These are phyloP conservation scores for Helianthus tuberosus DNA, from an alignment of 129 eudicot genomes.

Conservation along the genomic window DNA sequence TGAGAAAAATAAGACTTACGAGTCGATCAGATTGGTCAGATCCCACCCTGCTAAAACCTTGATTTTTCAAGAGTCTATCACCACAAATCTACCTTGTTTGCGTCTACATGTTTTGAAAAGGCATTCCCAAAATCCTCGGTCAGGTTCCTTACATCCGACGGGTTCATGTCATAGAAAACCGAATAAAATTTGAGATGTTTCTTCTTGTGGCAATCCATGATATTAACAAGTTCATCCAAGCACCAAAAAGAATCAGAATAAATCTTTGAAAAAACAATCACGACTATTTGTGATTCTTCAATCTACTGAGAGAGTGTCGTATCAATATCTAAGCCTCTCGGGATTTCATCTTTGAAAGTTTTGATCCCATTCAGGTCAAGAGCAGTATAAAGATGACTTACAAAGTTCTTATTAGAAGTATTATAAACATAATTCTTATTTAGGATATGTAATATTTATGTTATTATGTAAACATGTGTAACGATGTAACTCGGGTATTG, in stretches of 20 bases:
- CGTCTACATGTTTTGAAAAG: background rate
- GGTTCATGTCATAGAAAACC: slow-evolving; percentile 11
- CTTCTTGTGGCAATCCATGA: slow-evolving; percentile 11
- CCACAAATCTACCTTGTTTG: slow-evolving; percentile 7
- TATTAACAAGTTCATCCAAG: slow-evolving; percentile 11
- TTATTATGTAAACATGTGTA: too few relatives aligned
- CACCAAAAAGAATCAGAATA: slow-evolving; percentile 18
- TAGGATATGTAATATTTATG: too few relatives aligned
- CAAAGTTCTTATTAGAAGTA: too few relatives aligned
- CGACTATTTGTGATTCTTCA: slow-evolving; percentile 1
- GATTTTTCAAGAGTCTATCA: background rate
- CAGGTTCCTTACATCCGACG: slow-evolving; percentile 22
- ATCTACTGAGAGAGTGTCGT: background rate
- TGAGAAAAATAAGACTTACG: background rate
- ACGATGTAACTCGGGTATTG: too few relatives aligned
- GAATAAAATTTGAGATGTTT: background rate
- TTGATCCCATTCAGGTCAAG: background rate
- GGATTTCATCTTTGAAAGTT: slow-evolving; percentile 3
- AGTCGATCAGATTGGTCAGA: slow-evolving; percentile 13
- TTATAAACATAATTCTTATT: too few relatives aligned
- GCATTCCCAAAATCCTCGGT: slow-evolving; percentile 7
- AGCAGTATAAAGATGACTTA: background rate
- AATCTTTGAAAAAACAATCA: slow-evolving; percentile 2
- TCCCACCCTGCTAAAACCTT: slow-evolving; percentile 12
- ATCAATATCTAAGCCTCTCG: slow-evolving; percentile 1